phyloP scores from a whole-genome alignment of 805 yeast genomes.

The Zygoascus flipseniorum region DNA sequence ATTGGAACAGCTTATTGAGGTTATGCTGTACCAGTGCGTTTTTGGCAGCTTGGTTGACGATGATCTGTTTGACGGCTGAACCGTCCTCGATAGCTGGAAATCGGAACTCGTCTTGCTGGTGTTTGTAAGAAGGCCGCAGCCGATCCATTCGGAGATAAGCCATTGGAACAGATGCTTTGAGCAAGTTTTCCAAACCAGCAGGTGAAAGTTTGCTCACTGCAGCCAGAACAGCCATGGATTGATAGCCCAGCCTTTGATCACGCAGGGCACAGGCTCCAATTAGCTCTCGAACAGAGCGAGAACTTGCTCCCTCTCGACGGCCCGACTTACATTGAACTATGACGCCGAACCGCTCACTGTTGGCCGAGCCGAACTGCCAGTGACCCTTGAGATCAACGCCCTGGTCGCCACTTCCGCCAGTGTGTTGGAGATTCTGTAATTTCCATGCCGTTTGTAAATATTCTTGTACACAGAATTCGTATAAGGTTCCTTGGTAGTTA shows the following conservation, averaged over 20 bases:
- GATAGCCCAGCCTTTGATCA: not conserved
- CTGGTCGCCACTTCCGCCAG: constrained; percentile 49
- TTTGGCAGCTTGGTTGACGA: not conserved
- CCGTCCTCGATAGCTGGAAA: not conserved
- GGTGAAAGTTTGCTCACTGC: constrained; percentile 8
- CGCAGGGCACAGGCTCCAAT: constrained; percentile 37
- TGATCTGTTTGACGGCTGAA: not conserved
- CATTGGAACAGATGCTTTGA: constrained; percentile 7
- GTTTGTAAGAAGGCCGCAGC: not conserved
- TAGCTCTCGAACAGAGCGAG: constrained; percentile 43
- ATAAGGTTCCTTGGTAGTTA: constrained; percentile 47
- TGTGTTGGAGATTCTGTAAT: constrained; percentile 33
- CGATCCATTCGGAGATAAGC: constrained; percentile 7
- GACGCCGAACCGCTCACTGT: constrained; percentile 17
- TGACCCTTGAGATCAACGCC: constrained; percentile 49
- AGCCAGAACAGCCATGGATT: constrained; percentile 8
- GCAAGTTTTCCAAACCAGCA: constrained; percentile 6
- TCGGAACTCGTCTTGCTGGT: not conserved
- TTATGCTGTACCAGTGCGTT: too few relatives aligned
- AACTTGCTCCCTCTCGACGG: constrained; percentile 33
- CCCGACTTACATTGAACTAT: constrained; percentile 52
- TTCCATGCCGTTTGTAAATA: constrained; percentile 33
- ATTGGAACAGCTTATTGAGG: too few relatives aligned
- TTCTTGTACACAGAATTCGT: constrained; percentile 40
- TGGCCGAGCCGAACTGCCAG: constrained; percentile 34